Percentiles rank a stretch among this genome's conserved stretches.
Evolutionary conservation across 2,329 filamentous ascomycete species (phyloP).

Genomic region (Colletotrichum destructivum): DNA sequence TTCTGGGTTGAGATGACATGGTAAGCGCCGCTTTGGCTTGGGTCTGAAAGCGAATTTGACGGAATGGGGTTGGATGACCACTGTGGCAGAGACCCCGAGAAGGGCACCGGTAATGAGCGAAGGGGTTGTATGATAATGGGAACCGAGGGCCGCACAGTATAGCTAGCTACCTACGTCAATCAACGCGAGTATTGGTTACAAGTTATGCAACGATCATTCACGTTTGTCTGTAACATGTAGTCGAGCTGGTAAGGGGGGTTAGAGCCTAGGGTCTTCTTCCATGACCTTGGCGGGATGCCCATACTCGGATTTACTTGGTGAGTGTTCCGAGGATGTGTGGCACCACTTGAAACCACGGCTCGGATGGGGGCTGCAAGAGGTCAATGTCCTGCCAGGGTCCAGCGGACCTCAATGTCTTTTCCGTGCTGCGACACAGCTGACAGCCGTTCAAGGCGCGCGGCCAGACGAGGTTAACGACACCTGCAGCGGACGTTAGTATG

Average conservation of each 20-base stretch:
- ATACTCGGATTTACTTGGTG: conserved; percentile 59
- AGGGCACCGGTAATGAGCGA: not conserved
- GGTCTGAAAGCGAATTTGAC: not conserved
- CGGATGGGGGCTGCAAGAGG: conserved; percentile 56
- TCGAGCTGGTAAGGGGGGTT: too few relatives aligned
- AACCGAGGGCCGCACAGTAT: conserved; percentile 21
- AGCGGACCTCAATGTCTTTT: conserved; percentile 61
- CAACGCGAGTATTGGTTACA: not conserved
- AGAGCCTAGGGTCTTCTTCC: too few relatives aligned
- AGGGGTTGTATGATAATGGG: not conserved
- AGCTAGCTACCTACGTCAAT: conserved; percentile 22
- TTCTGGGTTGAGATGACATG: not conserved
- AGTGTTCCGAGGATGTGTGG: conserved; percentile 68
- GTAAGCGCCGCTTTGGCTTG: not conserved
- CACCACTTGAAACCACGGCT: conserved; percentile 59
- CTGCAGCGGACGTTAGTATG: conserved; percentile 49
- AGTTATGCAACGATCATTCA: not conserved
- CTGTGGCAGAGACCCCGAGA: not conserved
- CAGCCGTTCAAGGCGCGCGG: conserved; percentile 67
- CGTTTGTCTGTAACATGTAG: not conserved
- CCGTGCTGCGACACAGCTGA: conserved; percentile 64
- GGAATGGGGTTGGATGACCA: not conserved
- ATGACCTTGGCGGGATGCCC: too few relatives aligned
- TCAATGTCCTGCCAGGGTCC: conserved; percentile 68
- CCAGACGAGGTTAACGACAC: conserved; percentile 67